Percentiles rank a stretch among this genome's conserved stretches.
These are phyloP conservation scores for Linum lewisii DNA, from an alignment of 345 rosid species.

Conservation along the genomic window DNA sequence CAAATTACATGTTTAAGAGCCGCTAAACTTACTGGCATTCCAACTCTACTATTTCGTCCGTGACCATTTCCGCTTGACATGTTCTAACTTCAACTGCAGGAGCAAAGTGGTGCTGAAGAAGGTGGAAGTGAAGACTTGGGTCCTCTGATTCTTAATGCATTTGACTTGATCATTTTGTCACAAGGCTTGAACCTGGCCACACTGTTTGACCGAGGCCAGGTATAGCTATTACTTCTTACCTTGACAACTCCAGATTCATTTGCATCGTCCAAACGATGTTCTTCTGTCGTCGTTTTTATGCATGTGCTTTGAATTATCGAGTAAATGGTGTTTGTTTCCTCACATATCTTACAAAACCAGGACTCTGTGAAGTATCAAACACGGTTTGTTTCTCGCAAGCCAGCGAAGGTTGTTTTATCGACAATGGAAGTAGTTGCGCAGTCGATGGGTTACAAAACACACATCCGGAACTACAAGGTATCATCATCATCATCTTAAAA, in stretches of 20 bases:
- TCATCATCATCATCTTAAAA: background rate
- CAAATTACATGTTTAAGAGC: too few species aligned
- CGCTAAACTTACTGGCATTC: too few species aligned
- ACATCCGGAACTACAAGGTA: conserved; percentile 91
- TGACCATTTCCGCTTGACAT: too few species aligned
- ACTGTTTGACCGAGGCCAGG: conserved; percentile 85
- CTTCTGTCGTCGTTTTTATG: too few species aligned
- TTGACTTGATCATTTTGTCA: conserved; percentile 81
- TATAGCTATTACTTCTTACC: conserved; percentile 9
- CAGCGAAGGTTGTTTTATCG: conserved; percentile 77
- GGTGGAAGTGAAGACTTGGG: conserved; percentile 45
- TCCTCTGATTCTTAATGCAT: conserved; percentile 87
- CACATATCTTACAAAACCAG: conserved; percentile 24
- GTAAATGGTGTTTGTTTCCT: background rate
- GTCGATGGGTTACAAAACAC: conserved; percentile 96
- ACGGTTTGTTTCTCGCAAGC: conserved; percentile 73
- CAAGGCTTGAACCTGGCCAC: conserved; percentile 94
- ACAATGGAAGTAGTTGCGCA: conserved; percentile 98
- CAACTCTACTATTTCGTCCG: too few species aligned
- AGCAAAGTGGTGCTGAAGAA: conserved; percentile 39
- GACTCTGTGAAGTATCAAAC: conserved; percentile 76
- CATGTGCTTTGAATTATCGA: too few species aligned
- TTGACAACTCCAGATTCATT: background rate
- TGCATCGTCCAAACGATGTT: background rate
- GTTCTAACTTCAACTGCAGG: conserved; percentile 28